Evolutionary conservation across 768 basidiomycete genomes (phyloP).

Genomic region (Clitopilus hobsonii): DNA sequence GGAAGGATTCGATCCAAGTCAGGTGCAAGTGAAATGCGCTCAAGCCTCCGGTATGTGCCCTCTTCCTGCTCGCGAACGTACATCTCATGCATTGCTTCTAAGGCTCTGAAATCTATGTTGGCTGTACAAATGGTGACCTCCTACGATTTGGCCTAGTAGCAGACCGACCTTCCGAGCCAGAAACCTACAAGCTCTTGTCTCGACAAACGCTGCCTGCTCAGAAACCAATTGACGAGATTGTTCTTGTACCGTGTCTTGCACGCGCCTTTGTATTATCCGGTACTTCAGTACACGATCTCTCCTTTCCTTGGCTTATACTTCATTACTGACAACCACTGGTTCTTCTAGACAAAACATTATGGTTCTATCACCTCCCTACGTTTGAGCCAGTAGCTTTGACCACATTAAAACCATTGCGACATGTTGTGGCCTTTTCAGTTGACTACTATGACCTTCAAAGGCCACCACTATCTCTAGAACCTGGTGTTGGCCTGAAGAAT

Average conservation of each 20-base stretch:
- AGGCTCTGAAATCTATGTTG: slow-evolving; percentile 86
- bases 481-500: slow-evolving; percentile 5
- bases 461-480: slow-evolving; percentile 31
- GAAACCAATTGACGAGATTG: slow-evolving; percentile 77
- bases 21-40: slow-evolving; percentile 37
- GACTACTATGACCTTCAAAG: slow-evolving; percentile 71
- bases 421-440: slow-evolving; percentile 75
- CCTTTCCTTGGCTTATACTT: not conserved
- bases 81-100: not conserved
- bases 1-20: slow-evolving; percentile 9
- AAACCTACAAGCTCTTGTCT: slow-evolving; percentile 63
- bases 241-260: slow-evolving; percentile 70
- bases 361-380: slow-evolving; percentile 78
- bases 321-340: no score
- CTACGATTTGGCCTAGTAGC: slow-evolving; percentile 72
- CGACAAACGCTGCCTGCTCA: slow-evolving; percentile 65
- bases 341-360: slow-evolving; percentile 56
- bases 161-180: slow-evolving; percentile 48
- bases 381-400: slow-evolving; percentile 64
- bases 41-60: slow-evolving; percentile 52
- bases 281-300: slow-evolving; percentile 26
- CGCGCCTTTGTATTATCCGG: slow-evolving; percentile 76
- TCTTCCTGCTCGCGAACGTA: not conserved
- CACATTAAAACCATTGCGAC: slow-evolving; percentile 70
- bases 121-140: slow-evolving; percentile 80